Conservation (phyloP, 139 green algal genomes). For the Parachlorella kessleri region DNA sequence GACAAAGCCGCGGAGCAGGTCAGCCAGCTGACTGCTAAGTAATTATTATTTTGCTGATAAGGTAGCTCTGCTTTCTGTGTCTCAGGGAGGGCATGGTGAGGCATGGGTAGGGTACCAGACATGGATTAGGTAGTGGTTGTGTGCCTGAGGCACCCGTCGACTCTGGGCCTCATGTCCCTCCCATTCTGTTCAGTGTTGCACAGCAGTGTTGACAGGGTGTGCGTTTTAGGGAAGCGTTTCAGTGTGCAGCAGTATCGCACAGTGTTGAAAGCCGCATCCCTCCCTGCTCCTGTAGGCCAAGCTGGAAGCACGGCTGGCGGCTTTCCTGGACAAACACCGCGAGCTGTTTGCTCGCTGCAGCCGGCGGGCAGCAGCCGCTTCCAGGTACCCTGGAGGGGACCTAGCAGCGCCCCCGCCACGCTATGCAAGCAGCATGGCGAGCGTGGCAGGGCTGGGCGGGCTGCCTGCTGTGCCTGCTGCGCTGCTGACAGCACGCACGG, state of each 20-base stretch:
- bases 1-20: neutral
- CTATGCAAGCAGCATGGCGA: too few species aligned
- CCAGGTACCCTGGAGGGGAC: too few species aligned
- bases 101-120: neutral
- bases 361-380: too few species aligned
- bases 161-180: too few species aligned
- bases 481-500: neutral
- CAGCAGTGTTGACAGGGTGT: too few species aligned
- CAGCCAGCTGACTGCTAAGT: neutral
- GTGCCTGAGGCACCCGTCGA: too few species aligned
- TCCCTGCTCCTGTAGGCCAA: conserved; percentile 39
- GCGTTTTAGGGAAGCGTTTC: too few species aligned
- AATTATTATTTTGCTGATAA: neutral
- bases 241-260: too few species aligned
- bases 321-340: conserved; percentile 34
- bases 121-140: neutral
- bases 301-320: conserved; percentile 13
- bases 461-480: neutral
- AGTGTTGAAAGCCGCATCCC: too few species aligned
- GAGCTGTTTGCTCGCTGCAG: conserved; percentile 11
- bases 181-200: too few species aligned
- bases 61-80: neutral
- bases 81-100: neutral
- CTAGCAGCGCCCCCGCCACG: too few species aligned
- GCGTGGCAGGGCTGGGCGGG: too few species aligned